These are phyloP conservation scores for Avicennia marina DNA, from an alignment of 257 asterid genomes.

Conservation along the genomic window DNA sequence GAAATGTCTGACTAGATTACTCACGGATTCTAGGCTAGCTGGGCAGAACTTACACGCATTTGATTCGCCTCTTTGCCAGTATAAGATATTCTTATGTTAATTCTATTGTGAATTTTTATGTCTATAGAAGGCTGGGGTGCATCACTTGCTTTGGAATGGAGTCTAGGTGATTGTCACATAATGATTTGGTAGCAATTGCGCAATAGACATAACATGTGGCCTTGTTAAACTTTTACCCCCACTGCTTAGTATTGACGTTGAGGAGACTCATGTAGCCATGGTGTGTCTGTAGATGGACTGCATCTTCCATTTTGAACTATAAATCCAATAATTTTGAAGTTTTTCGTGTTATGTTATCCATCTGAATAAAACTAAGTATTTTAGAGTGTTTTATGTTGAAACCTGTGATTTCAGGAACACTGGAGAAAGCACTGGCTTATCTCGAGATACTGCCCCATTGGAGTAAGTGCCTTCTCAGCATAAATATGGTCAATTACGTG, in stretches of 20 bases:
- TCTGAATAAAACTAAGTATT: background rate
- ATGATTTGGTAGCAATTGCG: background rate
- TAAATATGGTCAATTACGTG: background rate
- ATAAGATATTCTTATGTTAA: background rate
- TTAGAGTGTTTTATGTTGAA: slow-evolving; percentile 5
- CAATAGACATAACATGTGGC: background rate
- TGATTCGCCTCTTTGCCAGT: background rate
- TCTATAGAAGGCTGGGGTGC: no score
- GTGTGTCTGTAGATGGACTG: background rate
- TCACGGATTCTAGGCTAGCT: background rate
- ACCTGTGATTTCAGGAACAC: slow-evolving; percentile 21
- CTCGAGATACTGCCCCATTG: slow-evolving; percentile 18
- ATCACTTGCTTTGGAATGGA: no score
- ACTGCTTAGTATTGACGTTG: background rate
- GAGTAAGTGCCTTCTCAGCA: slow-evolving; percentile 24
- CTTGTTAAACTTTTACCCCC: background rate
- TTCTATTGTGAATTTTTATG: background rate
- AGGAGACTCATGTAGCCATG: no score
- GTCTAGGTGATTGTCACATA: background rate
- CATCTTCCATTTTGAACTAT: background rate
- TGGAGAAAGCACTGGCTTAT: slow-evolving; percentile 28
- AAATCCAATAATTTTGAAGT: background rate
- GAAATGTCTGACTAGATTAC: background rate
- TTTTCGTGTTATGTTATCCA: background rate
- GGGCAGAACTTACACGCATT: background rate